These are phyloP conservation scores for Torulaspora delbrueckii DNA, from an alignment of 805 yeast genomes.

Conservation along the genomic window DNA sequence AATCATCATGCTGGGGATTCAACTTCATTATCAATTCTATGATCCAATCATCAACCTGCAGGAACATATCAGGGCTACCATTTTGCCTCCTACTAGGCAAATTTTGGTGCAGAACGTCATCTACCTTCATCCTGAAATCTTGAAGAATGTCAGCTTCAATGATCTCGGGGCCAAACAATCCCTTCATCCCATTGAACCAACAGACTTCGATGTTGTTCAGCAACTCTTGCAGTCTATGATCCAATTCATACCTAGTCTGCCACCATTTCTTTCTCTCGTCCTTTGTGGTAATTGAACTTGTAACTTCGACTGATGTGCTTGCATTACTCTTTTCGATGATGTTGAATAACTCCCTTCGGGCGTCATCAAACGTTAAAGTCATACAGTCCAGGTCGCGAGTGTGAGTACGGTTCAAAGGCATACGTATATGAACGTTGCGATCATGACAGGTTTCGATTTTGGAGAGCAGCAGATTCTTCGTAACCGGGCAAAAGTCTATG, in stretches of 20 bases:
- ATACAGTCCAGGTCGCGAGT: conserved; percentile 43
- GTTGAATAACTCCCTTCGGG: conserved; percentile 41
- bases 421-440: conserved; percentile 45
- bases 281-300: conserved; percentile 48
- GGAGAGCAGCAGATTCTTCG: conserved; percentile 56
- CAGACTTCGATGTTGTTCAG: conserved; percentile 51
- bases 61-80: conserved; percentile 24
- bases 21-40: conserved; percentile 48
- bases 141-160: conserved; percentile 27
- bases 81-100: conserved; percentile 45
- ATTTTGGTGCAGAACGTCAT: conserved; percentile 40
- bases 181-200: conserved; percentile 77
- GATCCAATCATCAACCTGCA: conserved; percentile 43
- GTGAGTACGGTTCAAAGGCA: conserved; percentile 54
- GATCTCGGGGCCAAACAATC: conserved; percentile 46
- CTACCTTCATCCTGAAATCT: conserved; percentile 38
- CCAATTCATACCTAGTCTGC: conserved; percentile 59
- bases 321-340: conserved; percentile 60
- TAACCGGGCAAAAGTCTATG: conserved; percentile 52
- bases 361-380: conserved; percentile 42
- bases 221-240: conserved; percentile 49
- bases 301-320: conserved; percentile 52
- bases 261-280: conserved; percentile 75
- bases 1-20: conserved; percentile 29
- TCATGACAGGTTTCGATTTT: conserved; percentile 35